Base-by-base conservation (phyloP, 169 alveolate species). In the Cyclospora cayetanensis region DNA sequence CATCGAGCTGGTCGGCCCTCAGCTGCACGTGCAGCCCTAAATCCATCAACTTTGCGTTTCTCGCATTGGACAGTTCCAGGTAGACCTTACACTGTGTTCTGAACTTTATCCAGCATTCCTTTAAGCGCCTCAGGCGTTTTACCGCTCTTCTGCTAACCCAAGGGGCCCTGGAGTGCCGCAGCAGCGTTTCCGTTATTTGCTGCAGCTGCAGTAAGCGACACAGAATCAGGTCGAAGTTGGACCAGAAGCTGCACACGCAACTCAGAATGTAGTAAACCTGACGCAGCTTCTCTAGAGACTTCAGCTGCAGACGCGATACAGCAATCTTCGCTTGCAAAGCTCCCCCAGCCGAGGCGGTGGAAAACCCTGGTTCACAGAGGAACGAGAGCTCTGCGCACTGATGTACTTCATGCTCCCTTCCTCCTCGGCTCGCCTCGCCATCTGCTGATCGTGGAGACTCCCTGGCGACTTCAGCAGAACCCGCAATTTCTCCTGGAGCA, bases 121-220 rank as follows among this genome's bases (percentile, higher is more conserved):
- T 15, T 37, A 50, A 43, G 31, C 18, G 34, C 42, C 37, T 20
- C 29, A 82, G 79, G 52, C 89, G 89, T 37, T 52, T 68, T 5
- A 12, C 25, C 41, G 90, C 76, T 22, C 76, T 37, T 1, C 31
- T 4, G 42, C 55, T 27, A 22, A 34, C 31, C 42, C n/a, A 12
- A 27, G 15, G 1, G 12, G 41, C 55, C 31, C 41, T 1, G n/a
- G 20, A n/a, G 9, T 25, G 77, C 1, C 63, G 29, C 31, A 53
- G 34, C 43, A 82, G 90, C 60, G 90, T 37, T 41, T 82, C 25
- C n/a, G 79, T 35, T 1, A 55, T 5, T n/a, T 82, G 76, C 79
- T 82, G 90, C 63, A 82, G 77, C 42, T 82, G 90, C 39, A 82
- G 63, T 2, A 82, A 63, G 27, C 90, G 90, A 35, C 65, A 31